These are phyloP conservation scores for Diacronema lutheri DNA, from an alignment of 78 protist genomes.

Conservation along the genomic window DNA sequence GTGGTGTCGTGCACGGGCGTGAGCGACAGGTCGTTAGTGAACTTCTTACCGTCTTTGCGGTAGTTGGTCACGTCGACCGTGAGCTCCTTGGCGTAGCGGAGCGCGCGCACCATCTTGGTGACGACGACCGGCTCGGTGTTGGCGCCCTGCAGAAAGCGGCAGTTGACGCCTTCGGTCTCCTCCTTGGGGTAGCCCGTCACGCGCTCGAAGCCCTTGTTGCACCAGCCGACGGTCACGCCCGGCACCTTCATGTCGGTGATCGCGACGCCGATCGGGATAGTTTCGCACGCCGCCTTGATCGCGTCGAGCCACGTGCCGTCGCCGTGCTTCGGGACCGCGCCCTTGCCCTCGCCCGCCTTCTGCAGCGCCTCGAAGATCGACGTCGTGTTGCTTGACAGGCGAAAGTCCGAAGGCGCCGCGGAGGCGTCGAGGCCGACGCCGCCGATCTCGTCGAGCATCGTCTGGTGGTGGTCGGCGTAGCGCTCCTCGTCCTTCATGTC, in stretches of 20 bases:
- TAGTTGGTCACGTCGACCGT: neutral
- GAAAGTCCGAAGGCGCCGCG: no score
- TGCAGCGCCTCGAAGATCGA: no score
- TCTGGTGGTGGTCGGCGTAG: no score
- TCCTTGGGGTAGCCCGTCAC: neutral
- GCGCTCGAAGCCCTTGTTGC: neutral
- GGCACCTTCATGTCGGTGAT: neutral
- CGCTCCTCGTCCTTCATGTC: no score
- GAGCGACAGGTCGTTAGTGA: neutral
- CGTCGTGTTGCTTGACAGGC: no score
- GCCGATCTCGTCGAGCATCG: no score
- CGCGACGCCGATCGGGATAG: neutral
- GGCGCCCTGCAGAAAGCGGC: slow-evolving; percentile 39
- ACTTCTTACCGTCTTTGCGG: neutral
- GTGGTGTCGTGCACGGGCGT: neutral
- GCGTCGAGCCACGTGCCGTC: no score
- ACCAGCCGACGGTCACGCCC: neutral
- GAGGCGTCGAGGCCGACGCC: no score
- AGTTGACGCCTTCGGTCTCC: slow-evolving; percentile 21
- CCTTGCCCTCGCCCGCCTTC: no score
- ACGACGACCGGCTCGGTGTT: neutral
- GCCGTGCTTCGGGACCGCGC: no score
- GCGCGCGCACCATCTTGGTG: neutral
- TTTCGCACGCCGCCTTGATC: neutral
- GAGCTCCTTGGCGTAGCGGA: neutral